Evolutionary conservation across 1,284 basidiomycete genomes (phyloP).

Genomic region (Pseudozyma tsukubaensis): DNA sequence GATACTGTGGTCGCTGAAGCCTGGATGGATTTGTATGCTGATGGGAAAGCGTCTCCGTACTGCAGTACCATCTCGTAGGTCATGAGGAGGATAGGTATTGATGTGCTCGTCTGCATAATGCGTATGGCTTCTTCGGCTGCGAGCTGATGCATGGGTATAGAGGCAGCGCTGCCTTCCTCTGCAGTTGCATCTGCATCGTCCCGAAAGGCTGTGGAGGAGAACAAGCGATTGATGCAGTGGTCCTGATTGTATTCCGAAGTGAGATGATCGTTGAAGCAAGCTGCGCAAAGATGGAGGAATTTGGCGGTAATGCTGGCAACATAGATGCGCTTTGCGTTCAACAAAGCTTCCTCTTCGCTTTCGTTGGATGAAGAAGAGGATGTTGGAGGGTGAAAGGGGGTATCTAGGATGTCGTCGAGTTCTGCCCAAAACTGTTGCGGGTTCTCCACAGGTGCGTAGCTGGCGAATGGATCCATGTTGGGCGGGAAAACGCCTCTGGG

Average conservation of each 20-base stretch:
- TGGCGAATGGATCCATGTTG: constrained; percentile 58
- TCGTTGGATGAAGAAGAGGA: background rate
- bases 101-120: constrained; percentile 72
- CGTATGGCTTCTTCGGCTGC: constrained; percentile 46
- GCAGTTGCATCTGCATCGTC: constrained; percentile 19
- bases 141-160: constrained; percentile 39
- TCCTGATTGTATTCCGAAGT: constrained; percentile 49
- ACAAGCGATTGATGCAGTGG: constrained; percentile 52
- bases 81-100: constrained; percentile 85
- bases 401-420: constrained; percentile 59
- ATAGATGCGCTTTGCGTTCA: constrained; percentile 41
- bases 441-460: constrained; percentile 47
- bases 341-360: constrained; percentile 2
- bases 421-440: constrained; percentile 60
- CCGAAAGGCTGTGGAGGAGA: constrained; percentile 41
- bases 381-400: constrained; percentile 27
- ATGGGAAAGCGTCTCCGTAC: constrained; percentile 73
- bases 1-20: constrained; percentile 31
- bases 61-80: constrained; percentile 81
- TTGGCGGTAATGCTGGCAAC: constrained; percentile 34
- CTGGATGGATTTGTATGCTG: constrained; percentile 49
- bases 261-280: constrained; percentile 48
- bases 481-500: background rate
- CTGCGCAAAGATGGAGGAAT: constrained; percentile 58
- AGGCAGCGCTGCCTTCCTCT: background rate